A percentile compares a stretch with the other conserved stretches of the same genome.
Conservation (phyloP, 768 basidiomycete species). For the Naganishia randhawae region DNA sequence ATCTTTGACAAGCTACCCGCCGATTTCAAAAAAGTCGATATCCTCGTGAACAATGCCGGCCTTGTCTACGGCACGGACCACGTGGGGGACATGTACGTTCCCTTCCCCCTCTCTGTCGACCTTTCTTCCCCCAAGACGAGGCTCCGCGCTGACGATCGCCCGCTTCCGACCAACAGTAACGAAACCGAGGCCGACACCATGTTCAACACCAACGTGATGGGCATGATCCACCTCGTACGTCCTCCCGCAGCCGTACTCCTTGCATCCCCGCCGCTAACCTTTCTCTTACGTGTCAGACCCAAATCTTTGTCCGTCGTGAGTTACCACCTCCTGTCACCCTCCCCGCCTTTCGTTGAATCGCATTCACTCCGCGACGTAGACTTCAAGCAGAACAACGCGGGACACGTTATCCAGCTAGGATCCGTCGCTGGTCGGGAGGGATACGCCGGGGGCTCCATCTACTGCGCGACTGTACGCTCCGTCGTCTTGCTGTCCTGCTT, state of each 20-base stretch:
- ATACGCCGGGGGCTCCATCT: constrained; percentile 86
- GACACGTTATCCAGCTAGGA: constrained; percentile 92
- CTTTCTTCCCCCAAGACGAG: too few species aligned
- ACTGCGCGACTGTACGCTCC: constrained; percentile 62
- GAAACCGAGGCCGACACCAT: constrained; percentile 30
- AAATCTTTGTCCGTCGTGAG: constrained; percentile 63
- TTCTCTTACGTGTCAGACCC: constrained; percentile 45
- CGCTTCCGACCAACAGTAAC: constrained; percentile 16
- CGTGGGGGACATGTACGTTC: constrained; percentile 61
- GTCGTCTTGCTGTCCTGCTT: neutral
- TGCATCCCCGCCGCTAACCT: neutral
- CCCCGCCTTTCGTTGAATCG: neutral
- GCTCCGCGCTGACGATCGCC: too few species aligned
- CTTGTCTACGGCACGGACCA: constrained; percentile 83
- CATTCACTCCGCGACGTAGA: constrained; percentile 53
- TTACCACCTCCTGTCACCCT: constrained; percentile 27
- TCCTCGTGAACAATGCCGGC: constrained; percentile 77
- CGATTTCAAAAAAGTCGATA: constrained; percentile 69
- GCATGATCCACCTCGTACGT: constrained; percentile 70
- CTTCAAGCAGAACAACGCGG: constrained; percentile 69
- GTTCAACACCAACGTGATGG: constrained; percentile 61
- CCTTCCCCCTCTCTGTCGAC: too few species aligned
- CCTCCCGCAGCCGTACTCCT: neutral
- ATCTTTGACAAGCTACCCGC: constrained; percentile 69
- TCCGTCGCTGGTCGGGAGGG: constrained; percentile 84